Base-by-base conservation (phyloP, 164 flowering plant genomes). In the Piper longum region DNA sequence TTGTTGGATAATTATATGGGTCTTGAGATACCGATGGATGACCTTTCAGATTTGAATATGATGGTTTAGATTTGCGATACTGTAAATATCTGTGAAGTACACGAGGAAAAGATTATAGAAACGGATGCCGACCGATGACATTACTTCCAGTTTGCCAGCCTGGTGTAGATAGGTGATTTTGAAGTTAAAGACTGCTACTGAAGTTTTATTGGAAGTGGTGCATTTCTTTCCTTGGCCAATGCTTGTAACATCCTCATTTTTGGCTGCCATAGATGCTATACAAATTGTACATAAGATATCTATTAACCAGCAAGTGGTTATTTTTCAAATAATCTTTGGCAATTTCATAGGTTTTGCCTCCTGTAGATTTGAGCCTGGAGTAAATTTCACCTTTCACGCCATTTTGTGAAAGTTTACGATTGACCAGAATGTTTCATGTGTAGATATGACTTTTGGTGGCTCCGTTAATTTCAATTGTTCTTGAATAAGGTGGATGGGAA, bases 1-100 rank as follows among this genome's bases (percentile, higher is more conserved):
- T 69, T 83, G 64, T 84, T 76, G 74, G 93, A 81, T 58, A 88
- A 85, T 70, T 78, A 75, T 64, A 71, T 81, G 84, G 93, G 93
- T 42, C 89, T 87, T 66, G 80, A 79, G 62, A 83, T 85, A 73
- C 93, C 93, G 56, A 85, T 87, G 93, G 93, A 87, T 68, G 93
- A 87, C 72, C 88, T 87, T 58, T 72, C 89, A 44, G 93, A 82
- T 64, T 66, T 85, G 62, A 82, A 85, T 62, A 82, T 87, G 90
- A 82, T 86, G 89, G 83, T 83, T 70, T 88, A 77, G 83, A 69
- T 72, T 62, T 72, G 45, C 41, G 67, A 56, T 19, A 77, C 59
- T 85, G 87, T 89, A 82, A 74, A 83, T 79, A 77, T 73, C 68
- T 75, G 78, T 82, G 78, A 72, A 72, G 74, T 86, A 76, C 74